These are phyloP conservation scores for Phytophthora parvispora DNA, from an alignment of 352 stramenopile species.

Conservation along the genomic window DNA sequence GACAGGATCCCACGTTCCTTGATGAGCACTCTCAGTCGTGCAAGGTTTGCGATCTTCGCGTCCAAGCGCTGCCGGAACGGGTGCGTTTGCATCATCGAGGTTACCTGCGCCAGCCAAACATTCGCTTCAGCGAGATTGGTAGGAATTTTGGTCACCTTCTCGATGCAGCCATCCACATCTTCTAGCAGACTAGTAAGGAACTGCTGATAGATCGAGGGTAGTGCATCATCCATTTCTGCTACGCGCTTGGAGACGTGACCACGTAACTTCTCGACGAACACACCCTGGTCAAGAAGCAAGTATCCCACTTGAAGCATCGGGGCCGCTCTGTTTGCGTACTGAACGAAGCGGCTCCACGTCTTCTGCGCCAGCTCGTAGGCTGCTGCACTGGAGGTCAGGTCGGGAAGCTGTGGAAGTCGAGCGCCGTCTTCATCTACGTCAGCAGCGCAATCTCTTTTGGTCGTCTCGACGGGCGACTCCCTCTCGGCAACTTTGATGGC, in stretches of 20 bases:
- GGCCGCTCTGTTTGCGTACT: constrained; percentile 42
- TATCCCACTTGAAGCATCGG: constrained; percentile 58
- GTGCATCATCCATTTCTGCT: constrained; percentile 44
- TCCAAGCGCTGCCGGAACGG: constrained; percentile 63
- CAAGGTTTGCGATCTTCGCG: constrained; percentile 61
- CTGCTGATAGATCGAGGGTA: constrained; percentile 64
- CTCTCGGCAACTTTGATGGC: constrained; percentile 44
- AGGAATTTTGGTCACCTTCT: constrained; percentile 70
- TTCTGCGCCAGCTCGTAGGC: constrained; percentile 53
- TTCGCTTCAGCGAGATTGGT: constrained; percentile 58
- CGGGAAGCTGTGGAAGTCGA: constrained; percentile 21
- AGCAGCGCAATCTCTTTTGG: neutral
- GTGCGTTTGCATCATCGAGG: constrained; percentile 63
- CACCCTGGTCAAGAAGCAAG: constrained; percentile 64
- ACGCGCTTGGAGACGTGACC: constrained; percentile 42
- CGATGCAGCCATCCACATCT: constrained; percentile 64
- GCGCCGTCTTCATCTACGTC: constrained; percentile 18
- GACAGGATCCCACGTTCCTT: constrained; percentile 29
- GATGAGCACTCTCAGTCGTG: constrained; percentile 49
- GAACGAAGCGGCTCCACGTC: constrained; percentile 48
- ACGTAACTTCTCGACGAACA: constrained; percentile 46
- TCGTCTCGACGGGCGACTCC: constrained; percentile 8
- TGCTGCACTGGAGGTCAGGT: constrained; percentile 32
- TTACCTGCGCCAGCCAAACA: constrained; percentile 59
- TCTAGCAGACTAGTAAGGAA: constrained; percentile 56